Conservation (phyloP, 805 yeast species). For the Kregervanrija fluxuum region DNA sequence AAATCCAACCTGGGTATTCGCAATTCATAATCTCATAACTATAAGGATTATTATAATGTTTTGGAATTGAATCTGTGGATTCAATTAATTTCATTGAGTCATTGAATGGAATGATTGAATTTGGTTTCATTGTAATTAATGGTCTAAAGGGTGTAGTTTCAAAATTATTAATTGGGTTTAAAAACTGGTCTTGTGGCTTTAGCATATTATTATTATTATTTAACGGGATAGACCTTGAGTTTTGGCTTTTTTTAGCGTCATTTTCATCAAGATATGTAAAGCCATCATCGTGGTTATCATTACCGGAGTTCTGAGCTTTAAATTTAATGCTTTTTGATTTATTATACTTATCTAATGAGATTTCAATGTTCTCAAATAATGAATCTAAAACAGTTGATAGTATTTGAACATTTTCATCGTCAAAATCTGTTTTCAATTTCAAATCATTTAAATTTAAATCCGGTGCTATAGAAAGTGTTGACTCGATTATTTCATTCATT, state of each 20-base stretch:
- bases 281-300: constrained; percentile 13
- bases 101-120: constrained; percentile 51
- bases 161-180: constrained; percentile 50
- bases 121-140: constrained; percentile 61
- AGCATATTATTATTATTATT: constrained; percentile 12
- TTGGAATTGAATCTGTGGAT: constrained; percentile 36
- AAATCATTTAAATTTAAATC: constrained; percentile 22
- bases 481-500: constrained; percentile 36
- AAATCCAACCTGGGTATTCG: constrained; percentile 57
- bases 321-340: constrained; percentile 14
- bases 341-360: constrained; percentile 45
- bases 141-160: constrained; percentile 75
- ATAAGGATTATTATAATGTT: constrained; percentile 77
- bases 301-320: neutral
- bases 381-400: constrained; percentile 59
- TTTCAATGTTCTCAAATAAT: constrained; percentile 71
- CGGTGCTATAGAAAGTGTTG: constrained; percentile 17
- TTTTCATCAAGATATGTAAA: constrained; percentile 49
- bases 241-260: constrained; percentile 23
- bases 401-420: constrained; percentile 49
- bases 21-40: constrained; percentile 61
- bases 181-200: constrained; percentile 69
- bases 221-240: constrained; percentile 2
- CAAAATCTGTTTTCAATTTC: constrained; percentile 22
- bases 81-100: constrained; percentile 37